Conservation (phyloP, 352 stramenopile species). For the Peronosclerospora sorghi region DNA sequence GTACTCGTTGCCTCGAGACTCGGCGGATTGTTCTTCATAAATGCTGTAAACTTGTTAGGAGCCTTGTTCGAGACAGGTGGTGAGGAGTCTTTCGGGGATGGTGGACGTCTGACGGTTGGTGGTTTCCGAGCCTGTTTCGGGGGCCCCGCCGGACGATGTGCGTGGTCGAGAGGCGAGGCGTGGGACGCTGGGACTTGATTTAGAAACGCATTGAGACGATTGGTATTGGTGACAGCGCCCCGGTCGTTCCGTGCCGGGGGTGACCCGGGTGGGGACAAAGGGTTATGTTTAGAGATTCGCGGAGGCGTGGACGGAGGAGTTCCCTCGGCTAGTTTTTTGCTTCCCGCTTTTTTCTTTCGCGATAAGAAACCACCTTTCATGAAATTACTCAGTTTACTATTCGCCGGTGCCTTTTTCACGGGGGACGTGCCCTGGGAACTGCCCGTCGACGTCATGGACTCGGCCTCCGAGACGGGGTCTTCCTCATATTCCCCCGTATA, state of each 20-base stretch:
- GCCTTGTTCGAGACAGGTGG: conserved; percentile 10
- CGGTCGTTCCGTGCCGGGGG: conserved; percentile 24
- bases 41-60: conserved; percentile 73
- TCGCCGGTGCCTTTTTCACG: conserved; percentile 48
- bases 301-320: conserved; percentile 54
- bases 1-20: conserved; percentile 18
- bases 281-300: conserved; percentile 24
- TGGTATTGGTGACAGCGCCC: conserved; percentile 33
- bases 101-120: conserved; percentile 11
- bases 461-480: conserved; percentile 61
- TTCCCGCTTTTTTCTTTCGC: conserved; percentile 48
- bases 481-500: conserved; percentile 46
- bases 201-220: conserved; percentile 65
- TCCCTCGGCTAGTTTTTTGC: conserved; percentile 25
- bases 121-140: conserved; percentile 27
- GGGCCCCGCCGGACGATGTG: conserved; percentile 42
- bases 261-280: conserved; percentile 22
- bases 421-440: conserved; percentile 43
- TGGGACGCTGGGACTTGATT: conserved; percentile 56
- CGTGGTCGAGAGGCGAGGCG: conserved; percentile 45
- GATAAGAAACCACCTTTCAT: conserved; percentile 73
- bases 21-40: conserved; percentile 67
- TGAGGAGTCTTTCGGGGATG: conserved; percentile 18
- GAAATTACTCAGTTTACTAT: conserved; percentile 68
- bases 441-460: conserved; percentile 48